Percentiles rank a stretch among this genome's conserved stretches.
Conservation (phyloP, 257 asterid species). For the Cordia subcordata region DNA sequence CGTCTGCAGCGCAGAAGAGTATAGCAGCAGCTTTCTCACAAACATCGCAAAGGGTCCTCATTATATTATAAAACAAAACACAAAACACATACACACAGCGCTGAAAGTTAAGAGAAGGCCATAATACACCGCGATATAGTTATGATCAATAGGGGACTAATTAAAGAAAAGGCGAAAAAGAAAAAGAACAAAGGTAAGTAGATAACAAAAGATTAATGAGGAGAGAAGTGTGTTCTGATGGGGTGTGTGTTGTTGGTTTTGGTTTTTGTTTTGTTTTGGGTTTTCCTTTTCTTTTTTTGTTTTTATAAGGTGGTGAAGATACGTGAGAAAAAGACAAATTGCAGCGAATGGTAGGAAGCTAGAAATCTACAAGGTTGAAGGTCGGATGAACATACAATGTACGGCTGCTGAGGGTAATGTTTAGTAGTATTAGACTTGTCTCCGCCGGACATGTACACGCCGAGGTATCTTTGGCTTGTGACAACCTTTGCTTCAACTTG, state of each 20-base stretch:
- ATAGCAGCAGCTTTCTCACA: slow-evolving; percentile 94
- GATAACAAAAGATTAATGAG: too few species aligned
- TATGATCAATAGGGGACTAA: not conserved
- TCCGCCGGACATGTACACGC: too few species aligned
- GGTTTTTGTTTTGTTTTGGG: not conserved
- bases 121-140: not conserved
- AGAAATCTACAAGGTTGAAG: not conserved
- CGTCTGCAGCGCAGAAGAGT: slow-evolving; percentile 93
- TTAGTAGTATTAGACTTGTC: not conserved
- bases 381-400: not conserved
- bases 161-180: too few species aligned
- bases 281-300: too few species aligned
- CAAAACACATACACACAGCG: not conserved
- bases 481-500: not conserved
- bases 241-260: not conserved
- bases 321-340: too few species aligned
- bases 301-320: too few species aligned
- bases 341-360: too few species aligned
- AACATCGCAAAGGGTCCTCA: slow-evolving; percentile 91
- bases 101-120: not conserved
- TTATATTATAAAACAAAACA: slow-evolving; percentile 16
- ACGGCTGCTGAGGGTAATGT: not conserved
- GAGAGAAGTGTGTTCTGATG: too few species aligned
- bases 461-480: not conserved
- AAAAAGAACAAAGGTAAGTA: not conserved